phyloP scores from a whole-genome alignment of 2,329 filamentous ascomycete species.

The Aspergillus vadensis region DNA sequence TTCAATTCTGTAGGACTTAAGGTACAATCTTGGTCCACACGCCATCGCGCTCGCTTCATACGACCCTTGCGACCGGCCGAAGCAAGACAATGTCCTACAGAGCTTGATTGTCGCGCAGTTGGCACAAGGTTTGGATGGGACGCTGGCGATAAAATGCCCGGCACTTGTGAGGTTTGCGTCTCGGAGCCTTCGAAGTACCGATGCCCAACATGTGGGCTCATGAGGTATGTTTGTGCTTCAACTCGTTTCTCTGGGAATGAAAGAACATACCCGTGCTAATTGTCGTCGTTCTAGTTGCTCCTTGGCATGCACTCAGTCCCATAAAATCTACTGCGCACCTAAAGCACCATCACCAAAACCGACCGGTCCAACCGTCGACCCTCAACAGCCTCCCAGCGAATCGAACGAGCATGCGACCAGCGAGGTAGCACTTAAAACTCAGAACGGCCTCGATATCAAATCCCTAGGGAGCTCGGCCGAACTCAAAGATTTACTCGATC shows the following conservation, averaged over 20 bases:
- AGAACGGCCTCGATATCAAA: conserved; percentile 12
- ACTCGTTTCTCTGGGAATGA: background rate
- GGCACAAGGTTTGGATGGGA: conserved; percentile 10
- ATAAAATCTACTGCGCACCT: conserved; percentile 48
- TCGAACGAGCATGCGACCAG: conserved; percentile 11
- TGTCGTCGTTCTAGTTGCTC: conserved; percentile 43
- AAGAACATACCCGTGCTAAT: background rate
- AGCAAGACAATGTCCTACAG: conserved; percentile 21
- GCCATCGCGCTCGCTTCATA: background rate
- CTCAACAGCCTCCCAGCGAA: conserved; percentile 13
- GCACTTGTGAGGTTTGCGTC: conserved; percentile 41
- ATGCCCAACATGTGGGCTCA: conserved; percentile 40
- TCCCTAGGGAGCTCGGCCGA: conserved; percentile 32
- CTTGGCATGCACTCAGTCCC: conserved; percentile 47
- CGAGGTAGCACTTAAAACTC: conserved; percentile 9
- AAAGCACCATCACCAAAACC: conserved; percentile 24
- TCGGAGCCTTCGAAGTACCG: conserved; percentile 42
- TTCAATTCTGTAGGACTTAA: background rate
- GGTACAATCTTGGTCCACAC: background rate
- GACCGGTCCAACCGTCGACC: conserved; percentile 15
- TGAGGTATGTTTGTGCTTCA: conserved; percentile 36
- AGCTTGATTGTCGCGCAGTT: conserved; percentile 15
- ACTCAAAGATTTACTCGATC: conserved; percentile 41
- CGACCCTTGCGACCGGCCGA: conserved; percentile 9
- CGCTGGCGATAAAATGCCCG: conserved; percentile 30